These are phyloP conservation scores for Actinomortierella ambigua DNA, from an alignment of 371 early-diverging fungal genomes.

Conservation along the genomic window DNA sequence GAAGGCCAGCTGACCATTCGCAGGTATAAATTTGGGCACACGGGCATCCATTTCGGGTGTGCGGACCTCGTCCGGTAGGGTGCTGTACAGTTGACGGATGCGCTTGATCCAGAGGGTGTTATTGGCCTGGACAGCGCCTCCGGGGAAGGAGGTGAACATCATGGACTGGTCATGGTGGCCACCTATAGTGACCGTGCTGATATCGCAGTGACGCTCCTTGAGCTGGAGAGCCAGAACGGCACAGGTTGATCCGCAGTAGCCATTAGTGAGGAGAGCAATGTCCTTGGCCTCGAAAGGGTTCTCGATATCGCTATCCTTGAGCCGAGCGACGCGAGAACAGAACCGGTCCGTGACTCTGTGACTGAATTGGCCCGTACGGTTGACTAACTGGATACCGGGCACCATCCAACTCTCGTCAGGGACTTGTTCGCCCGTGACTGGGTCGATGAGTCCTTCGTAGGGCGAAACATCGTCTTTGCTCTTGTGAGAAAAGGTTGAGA, in stretches of 20 bases:
- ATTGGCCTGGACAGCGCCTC: slow-evolving; percentile 43
- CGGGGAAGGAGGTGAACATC: slow-evolving; percentile 38
- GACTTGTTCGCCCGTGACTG: slow-evolving; percentile 22
- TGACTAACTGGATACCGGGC: slow-evolving; percentile 16
- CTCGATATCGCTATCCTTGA: slow-evolving; percentile 9
- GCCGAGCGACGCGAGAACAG: slow-evolving; percentile 18
- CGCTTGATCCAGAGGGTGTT: slow-evolving; percentile 28
- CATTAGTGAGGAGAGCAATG: slow-evolving; percentile 32
- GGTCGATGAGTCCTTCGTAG: slow-evolving; percentile 34
- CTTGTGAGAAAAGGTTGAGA: slow-evolving; percentile 18
- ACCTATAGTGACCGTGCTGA: slow-evolving; percentile 28
- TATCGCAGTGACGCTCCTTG: slow-evolving; percentile 29
- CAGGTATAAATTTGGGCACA: slow-evolving; percentile 24
- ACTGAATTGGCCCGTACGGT: slow-evolving; percentile 27
- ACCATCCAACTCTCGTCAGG: slow-evolving; percentile 24
- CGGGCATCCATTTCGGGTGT: slow-evolving; percentile 2
- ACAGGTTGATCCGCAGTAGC: slow-evolving; percentile 40
- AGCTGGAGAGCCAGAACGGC: slow-evolving; percentile 39
- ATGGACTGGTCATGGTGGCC: slow-evolving; percentile 38
- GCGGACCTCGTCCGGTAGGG: slow-evolving; percentile 1
- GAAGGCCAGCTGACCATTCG: slow-evolving; percentile 35
- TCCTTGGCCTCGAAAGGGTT: slow-evolving; percentile 20
- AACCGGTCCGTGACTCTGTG: slow-evolving; percentile 24
- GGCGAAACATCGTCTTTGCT: slow-evolving; percentile 18
- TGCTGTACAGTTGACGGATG: slow-evolving; percentile 11